These are phyloP conservation scores for Colletotrichum brevisporum DNA, from an alignment of 2,329 filamentous ascomycete genomes.

Conservation along the genomic window DNA sequence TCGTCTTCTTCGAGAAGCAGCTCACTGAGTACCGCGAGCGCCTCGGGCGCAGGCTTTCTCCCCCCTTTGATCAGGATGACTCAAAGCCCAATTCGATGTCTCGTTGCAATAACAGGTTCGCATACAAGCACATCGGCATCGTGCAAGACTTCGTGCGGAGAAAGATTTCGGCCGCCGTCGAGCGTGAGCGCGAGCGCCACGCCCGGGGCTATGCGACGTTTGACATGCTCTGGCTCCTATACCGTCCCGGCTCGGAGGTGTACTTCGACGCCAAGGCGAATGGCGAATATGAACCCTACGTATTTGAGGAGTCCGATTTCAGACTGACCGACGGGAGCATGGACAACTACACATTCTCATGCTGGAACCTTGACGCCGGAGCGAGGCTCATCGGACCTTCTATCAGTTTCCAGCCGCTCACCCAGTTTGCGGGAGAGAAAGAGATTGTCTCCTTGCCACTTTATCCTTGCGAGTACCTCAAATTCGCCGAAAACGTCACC, in stretches of 20 bases:
- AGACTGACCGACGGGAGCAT: neutral
- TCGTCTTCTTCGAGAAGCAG: slow-evolving; percentile 38
- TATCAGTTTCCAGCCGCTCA: neutral
- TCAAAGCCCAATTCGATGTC: no score
- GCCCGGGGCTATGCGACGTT: slow-evolving; percentile 35
- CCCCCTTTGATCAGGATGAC: no score
- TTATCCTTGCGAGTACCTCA: slow-evolving; percentile 39
- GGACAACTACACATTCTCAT: neutral
- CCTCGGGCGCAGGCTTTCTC: neutral
- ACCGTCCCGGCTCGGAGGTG: slow-evolving; percentile 35
- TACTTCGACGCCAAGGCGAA: slow-evolving; percentile 18
- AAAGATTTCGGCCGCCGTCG: slow-evolving; percentile 15
- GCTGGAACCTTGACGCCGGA: neutral
- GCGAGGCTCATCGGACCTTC: neutral
- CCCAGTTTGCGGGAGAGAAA: slow-evolving; percentile 35
- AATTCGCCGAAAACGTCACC: slow-evolving; percentile 7
- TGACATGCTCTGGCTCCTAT: slow-evolving; percentile 43
- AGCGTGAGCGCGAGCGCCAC: slow-evolving; percentile 39
- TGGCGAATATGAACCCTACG: slow-evolving; percentile 33
- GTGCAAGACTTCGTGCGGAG: slow-evolving; percentile 39
- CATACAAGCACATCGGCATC: slow-evolving; percentile 37
- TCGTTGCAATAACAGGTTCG: slow-evolving; percentile 33
- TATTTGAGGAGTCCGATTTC: neutral
- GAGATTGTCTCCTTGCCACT: slow-evolving; percentile 22
- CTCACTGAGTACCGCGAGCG: slow-evolving; percentile 32